Percentiles rank a stretch among this genome's conserved stretches.
Evolutionary conservation across 73 alveolate species (phyloP).

Genomic region (Breviolum minutum): DNA sequence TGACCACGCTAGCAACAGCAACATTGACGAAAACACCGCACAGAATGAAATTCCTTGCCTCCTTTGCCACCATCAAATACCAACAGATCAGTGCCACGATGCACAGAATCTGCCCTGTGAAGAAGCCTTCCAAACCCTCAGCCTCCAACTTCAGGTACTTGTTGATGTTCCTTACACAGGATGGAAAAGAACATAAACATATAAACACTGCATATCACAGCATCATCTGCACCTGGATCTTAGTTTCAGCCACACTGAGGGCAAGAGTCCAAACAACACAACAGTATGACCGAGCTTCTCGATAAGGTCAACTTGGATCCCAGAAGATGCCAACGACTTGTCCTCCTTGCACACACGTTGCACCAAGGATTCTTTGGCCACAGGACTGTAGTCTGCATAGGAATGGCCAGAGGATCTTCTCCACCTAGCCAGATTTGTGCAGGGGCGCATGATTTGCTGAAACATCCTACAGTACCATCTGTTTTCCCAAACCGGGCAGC

Average conservation of each 20-base stretch:
- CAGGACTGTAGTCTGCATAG: neutral
- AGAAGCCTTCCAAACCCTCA: too few relatives aligned
- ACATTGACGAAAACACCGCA: neutral
- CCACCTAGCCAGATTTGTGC: neutral
- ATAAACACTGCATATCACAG: too few relatives aligned
- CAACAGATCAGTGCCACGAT: too few relatives aligned
- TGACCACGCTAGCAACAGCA: neutral
- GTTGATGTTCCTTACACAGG: too few relatives aligned
- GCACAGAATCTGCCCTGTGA: too few relatives aligned
- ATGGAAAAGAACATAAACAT: too few relatives aligned
- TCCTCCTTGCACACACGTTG: conserved; percentile 52
- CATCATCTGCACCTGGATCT: too few relatives aligned
- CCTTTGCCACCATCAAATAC: too few relatives aligned
- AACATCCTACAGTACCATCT: neutral
- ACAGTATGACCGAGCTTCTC: conserved; percentile 14
- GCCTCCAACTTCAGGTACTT: too few relatives aligned
- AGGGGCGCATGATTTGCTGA: neutral
- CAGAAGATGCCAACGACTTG: conserved; percentile 71
- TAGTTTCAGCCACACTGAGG: too few relatives aligned
- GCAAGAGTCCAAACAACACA: too few relatives aligned
- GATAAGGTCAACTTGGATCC: conserved; percentile 27
- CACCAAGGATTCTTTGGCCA: conserved; percentile 53
- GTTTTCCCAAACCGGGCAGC: neutral
- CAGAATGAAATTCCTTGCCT: too few relatives aligned
- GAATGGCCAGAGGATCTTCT: conserved; percentile 30